These are phyloP conservation scores for Rhizoclosmatium sp. DNA, from an alignment of 192 early-diverging fungal genomes.

Conservation along the genomic window DNA sequence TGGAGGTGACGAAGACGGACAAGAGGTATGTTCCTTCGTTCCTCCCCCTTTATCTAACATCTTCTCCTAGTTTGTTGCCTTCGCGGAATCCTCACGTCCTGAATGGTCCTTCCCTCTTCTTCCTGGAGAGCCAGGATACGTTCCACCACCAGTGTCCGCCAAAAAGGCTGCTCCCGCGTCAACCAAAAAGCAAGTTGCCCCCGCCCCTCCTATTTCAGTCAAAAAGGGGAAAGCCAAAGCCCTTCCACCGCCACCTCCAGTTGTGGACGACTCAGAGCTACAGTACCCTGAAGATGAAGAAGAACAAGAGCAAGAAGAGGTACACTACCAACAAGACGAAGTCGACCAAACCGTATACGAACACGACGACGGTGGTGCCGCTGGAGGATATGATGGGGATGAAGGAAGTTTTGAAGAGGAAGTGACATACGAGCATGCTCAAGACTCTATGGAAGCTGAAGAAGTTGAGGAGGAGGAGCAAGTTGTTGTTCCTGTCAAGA, in stretches of 20 bases:
- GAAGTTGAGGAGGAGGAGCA: conserved; percentile 34
- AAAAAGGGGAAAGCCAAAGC: no score
- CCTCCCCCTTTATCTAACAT: background rate
- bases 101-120: conserved; percentile 15
- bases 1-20: background rate
- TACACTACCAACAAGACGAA: background rate
- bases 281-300: no score
- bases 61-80: background rate
- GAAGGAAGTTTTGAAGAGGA: conserved; percentile 10
- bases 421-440: background rate
- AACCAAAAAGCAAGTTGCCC: no score
- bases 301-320: background rate
- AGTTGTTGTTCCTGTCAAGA: background rate
- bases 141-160: background rate
- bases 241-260: background rate
- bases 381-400: conserved; percentile 7
- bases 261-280: background rate
- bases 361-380: background rate
- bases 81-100: background rate
- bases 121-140: conserved; percentile 9
- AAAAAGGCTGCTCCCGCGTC: background rate
- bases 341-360: background rate
- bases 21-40: background rate
- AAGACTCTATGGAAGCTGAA: conserved; percentile 1
- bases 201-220: no score